Percentiles rank a stretch among this genome's conserved stretches.
Conservation (phyloP, 257 asterid genomes). For the Jaltomata sinuosa region DNA sequence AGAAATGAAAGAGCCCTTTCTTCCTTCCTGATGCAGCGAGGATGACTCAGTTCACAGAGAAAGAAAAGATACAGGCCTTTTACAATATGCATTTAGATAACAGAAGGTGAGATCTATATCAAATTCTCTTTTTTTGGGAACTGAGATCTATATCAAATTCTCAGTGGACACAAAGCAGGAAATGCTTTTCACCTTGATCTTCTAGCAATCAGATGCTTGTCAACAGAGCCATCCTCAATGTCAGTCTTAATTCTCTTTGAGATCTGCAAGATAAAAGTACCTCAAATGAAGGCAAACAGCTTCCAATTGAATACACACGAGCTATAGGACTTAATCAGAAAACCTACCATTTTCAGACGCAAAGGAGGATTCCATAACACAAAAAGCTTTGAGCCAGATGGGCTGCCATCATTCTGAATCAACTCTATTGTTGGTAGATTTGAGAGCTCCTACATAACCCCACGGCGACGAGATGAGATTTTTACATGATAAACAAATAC, state of each 20-base stretch:
- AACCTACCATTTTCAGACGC: slow-evolving; percentile 57
- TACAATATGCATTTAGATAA: not conserved
- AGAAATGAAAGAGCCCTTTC: slow-evolving; percentile 2
- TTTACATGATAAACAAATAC: not conserved
- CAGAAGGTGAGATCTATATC: not conserved
- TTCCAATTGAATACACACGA: not conserved
- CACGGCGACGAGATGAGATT: not conserved
- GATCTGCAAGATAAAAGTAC: slow-evolving; percentile 32
- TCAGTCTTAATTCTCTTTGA: slow-evolving; percentile 35
- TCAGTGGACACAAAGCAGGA: slow-evolving; percentile 2
- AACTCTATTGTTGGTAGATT: slow-evolving; percentile 54
- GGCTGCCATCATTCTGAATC: slow-evolving; percentile 89
- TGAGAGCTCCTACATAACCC: slow-evolving; percentile 56
- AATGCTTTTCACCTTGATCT: slow-evolving; percentile 63
- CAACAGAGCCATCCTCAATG: slow-evolving; percentile 30
- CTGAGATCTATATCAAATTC: not conserved
- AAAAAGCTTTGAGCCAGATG: slow-evolving; percentile 78
- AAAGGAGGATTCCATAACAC: slow-evolving; percentile 95
- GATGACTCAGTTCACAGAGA: not conserved
- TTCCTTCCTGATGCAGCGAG: not conserved
- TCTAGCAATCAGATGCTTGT: slow-evolving; percentile 41
- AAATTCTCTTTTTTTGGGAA: not conserved
- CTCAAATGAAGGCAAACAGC: slow-evolving; percentile 1
- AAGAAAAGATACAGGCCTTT: not conserved
- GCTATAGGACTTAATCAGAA: slow-evolving; percentile 3